Conservation (phyloP, 1,284 basidiomycete species). For the Wallemia hederae region DNA sequence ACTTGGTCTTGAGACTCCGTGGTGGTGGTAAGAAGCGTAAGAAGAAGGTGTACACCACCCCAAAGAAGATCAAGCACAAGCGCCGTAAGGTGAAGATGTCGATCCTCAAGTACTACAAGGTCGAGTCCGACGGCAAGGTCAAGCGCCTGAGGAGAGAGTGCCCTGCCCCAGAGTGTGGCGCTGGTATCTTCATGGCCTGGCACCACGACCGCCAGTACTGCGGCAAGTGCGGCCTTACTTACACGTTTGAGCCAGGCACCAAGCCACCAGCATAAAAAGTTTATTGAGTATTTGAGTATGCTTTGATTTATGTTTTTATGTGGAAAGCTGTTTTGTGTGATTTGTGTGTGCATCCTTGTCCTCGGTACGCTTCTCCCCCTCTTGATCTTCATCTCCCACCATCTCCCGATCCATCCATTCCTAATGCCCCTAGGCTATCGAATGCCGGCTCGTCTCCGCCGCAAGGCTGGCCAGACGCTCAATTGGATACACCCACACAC, state of each 20-base stretch:
- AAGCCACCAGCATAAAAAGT: slow-evolving; percentile 1
- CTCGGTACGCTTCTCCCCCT: no score
- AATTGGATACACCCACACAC: neutral
- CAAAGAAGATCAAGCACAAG: slow-evolving; percentile 99
- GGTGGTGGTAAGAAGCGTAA: slow-evolving; percentile 98
- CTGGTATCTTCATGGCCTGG: slow-evolving; percentile 90
- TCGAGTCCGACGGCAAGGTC: slow-evolving; percentile 97
- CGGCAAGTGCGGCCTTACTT: slow-evolving; percentile 32
- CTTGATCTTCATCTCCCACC: neutral
- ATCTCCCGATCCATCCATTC: no score
- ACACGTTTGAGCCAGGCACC: slow-evolving; percentile 43
- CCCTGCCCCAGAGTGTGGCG: slow-evolving; percentile 62
- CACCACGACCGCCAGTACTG: slow-evolving; percentile 86
- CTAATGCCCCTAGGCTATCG: slow-evolving; percentile 1
- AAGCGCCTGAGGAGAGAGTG: slow-evolving; percentile 95
- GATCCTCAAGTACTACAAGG: slow-evolving; percentile 98
- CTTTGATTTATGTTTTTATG: neutral
- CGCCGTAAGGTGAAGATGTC: slow-evolving; percentile 98
- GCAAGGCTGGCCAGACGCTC: neutral
- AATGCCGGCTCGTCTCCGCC: neutral
- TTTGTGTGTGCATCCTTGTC: neutral
- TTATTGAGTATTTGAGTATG: no score
- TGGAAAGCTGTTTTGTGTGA: neutral
- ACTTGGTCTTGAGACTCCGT: slow-evolving; percentile 69
- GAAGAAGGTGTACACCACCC: slow-evolving; percentile 91